Conservation (phyloP, 768 basidiomycete species). For the Macrolepiota fuliginosa region DNA sequence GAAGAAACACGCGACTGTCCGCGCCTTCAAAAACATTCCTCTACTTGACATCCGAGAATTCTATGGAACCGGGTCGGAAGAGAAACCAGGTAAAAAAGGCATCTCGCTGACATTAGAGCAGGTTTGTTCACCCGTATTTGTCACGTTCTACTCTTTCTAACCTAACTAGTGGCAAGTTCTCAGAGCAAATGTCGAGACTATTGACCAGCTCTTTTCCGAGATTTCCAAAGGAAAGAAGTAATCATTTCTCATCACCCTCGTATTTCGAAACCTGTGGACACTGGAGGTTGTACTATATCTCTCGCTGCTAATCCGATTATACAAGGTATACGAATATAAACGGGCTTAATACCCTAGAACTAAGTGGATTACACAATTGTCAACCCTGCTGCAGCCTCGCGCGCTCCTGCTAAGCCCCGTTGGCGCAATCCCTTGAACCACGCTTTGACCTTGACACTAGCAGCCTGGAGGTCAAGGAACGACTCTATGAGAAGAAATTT, state of each 20-base stretch:
- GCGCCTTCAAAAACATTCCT: slow-evolving; percentile 45
- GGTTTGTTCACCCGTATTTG: slow-evolving; percentile 31
- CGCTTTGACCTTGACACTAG: slow-evolving; percentile 47
- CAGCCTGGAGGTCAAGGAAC: slow-evolving; percentile 62
- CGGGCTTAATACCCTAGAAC: background rate
- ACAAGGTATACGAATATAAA: slow-evolving; percentile 7
- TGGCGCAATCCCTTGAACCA: slow-evolving; percentile 66
- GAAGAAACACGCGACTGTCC: slow-evolving; percentile 64
- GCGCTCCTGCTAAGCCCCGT: slow-evolving; percentile 63
- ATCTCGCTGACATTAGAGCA: slow-evolving; percentile 67
- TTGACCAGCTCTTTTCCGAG: slow-evolving; percentile 51
- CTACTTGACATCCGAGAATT: slow-evolving; percentile 77
- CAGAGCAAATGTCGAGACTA: slow-evolving; percentile 36
- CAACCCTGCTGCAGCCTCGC: slow-evolving; percentile 71
- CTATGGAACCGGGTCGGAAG: slow-evolving; percentile 49
- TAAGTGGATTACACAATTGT: slow-evolving; percentile 20
- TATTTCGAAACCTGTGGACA: background rate
- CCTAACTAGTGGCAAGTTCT: slow-evolving; percentile 53
- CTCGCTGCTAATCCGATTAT: slow-evolving; percentile 1
- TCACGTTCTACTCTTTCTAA: background rate
- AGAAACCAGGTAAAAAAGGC: slow-evolving; percentile 82
- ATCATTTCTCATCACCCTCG: slow-evolving; percentile 1
- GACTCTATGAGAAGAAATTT: slow-evolving; percentile 53
- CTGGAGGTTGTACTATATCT: slow-evolving; percentile 2
- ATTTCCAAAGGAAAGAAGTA: slow-evolving; percentile 23